Evolutionary conservation across 2,329 filamentous ascomycete genomes (phyloP), one percentile per base, ranked within the genome.

Genomic region (Ceratocystis albifundus): DNA sequence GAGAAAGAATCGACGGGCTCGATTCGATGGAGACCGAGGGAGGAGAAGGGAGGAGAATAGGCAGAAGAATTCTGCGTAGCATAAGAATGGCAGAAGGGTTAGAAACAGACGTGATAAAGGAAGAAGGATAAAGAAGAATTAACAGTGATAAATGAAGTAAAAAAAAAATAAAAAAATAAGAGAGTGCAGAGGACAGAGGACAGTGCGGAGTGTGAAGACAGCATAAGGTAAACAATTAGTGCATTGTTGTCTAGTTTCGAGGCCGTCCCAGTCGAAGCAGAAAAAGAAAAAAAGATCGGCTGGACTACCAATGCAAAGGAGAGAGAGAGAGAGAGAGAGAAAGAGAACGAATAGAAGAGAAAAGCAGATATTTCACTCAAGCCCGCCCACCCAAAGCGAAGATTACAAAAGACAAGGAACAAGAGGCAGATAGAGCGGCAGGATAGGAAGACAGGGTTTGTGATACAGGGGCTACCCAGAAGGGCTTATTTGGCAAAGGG

Each of bases 251-350:
- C 32, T 41, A 17, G 45, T 45, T 45, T 46, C 41, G 44, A 32
- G 44, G 61, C 44, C 36, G 22, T 46, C 61, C 41, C 22, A 41
- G 61, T 46, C 41, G 61, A 53, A 12, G 48, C n/a, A n/a, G n/a
- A n/a, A n/a, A 20, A 36, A 50, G 36, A 63, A 62, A 30, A 50
- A 62, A 32, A 63, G 36, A 36, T 59, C 59, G 45, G 44, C 50
- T 36, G 61, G 61, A 46, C 28, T 45, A 48, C 17, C 64, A 25
- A 66, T 25, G 45, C 36, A 32, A 20, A 32, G 8, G 28, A 57
- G 55, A 65, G 30, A 32, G 30, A 32, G 25, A 61, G 65, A 53
- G 30, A 32, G n/a, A 61, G 65, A 53, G 17, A 65, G 53, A 17
- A 57, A 53, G 17, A 65, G 53, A 17, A 57, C 36, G 36, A 41